Evolutionary conservation across 441 rosid genomes (phyloP), one percentile per base, ranked within the genome.

Genomic region (Sinapis alba): DNA sequence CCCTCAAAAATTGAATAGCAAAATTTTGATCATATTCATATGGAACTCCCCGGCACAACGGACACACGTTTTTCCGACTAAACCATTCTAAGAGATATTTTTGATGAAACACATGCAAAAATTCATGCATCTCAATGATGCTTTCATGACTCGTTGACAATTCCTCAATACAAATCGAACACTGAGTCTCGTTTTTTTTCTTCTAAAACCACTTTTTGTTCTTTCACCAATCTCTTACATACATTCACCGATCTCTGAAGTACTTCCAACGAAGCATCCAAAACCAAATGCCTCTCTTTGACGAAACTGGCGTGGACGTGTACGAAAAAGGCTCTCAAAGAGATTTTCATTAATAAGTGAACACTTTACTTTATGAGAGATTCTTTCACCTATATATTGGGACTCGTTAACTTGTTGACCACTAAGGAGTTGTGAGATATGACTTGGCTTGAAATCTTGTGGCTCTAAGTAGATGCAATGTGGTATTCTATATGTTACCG

Each of bases 91-190:
- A n/a, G n/a, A n/a, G n/a, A n/a, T n/a, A n/a, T n/a, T n/a, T n/a
- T n/a, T n/a, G n/a, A n/a, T n/a, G n/a, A n/a, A n/a, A n/a, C n/a
- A n/a, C n/a, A n/a, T n/a, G n/a, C n/a, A n/a, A n/a, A n/a, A n/a
- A n/a, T n/a, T n/a, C n/a, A n/a, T n/a, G n/a, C n/a, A n/a, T n/a
- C n/a, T n/a, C n/a, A n/a, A n/a, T n/a, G n/a, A n/a, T n/a, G n/a
- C n/a, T n/a, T n/a, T n/a, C n/a, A n/a, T n/a, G n/a, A n/a, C n/a
- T n/a, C n/a, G n/a, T n/a, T n/a, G n/a, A n/a, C n/a, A n/a, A n/a
- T n/a, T n/a, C n/a, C 8, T 56, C 71, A 5, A 73, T 15, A 28
- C 76, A 73, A 18, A 73, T 64, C 24, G 66, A 62, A 62, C 47
- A 58, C 21, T n/a, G 28, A 26, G 23, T 23, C 7, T 18, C 57